Evolutionary conservation across 805 yeast genomes (phyloP).

Genomic region (Candida sanyiensis): DNA sequence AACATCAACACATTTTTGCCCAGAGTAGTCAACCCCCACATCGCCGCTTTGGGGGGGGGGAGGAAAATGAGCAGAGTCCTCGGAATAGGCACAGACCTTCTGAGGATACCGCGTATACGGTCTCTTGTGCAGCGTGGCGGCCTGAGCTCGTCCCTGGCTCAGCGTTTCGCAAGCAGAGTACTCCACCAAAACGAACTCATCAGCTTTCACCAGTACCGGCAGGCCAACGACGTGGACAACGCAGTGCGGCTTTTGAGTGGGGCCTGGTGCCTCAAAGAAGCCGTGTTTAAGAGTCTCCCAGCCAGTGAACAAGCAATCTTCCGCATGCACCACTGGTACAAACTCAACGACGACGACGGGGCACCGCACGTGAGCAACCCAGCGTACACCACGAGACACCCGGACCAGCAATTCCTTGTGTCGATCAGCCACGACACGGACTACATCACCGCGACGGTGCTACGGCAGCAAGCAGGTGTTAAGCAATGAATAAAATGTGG

Average conservation of each 20-base stretch:
- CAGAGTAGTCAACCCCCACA: too few species aligned
- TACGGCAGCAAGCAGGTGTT: too few species aligned
- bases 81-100: constrained; percentile 36
- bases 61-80: constrained; percentile 5
- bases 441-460: constrained; percentile 48
- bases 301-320: constrained; percentile 44
- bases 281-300: constrained; percentile 57
- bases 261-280: constrained; percentile 73
- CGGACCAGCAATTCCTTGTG: constrained; percentile 44
- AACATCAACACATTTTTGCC: too few species aligned
- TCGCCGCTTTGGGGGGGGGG: too few species aligned
- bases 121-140: constrained; percentile 34
- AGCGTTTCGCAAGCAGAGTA: constrained; percentile 40
- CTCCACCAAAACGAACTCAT: constrained; percentile 46
- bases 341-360: constrained; percentile 35
- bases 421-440: constrained; percentile 65
- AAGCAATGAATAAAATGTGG: too few species aligned
- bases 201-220: constrained; percentile 22
- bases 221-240: constrained; percentile 19
- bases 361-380: constrained; percentile 37
- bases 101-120: constrained; percentile 41
- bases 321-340: constrained; percentile 56
- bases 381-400: constrained; percentile 25
- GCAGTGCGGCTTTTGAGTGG: constrained; percentile 42
- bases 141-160: constrained; percentile 25